phyloP scores from a whole-genome alignment of 306 rosid genomes.

The Carpinus viminea region DNA sequence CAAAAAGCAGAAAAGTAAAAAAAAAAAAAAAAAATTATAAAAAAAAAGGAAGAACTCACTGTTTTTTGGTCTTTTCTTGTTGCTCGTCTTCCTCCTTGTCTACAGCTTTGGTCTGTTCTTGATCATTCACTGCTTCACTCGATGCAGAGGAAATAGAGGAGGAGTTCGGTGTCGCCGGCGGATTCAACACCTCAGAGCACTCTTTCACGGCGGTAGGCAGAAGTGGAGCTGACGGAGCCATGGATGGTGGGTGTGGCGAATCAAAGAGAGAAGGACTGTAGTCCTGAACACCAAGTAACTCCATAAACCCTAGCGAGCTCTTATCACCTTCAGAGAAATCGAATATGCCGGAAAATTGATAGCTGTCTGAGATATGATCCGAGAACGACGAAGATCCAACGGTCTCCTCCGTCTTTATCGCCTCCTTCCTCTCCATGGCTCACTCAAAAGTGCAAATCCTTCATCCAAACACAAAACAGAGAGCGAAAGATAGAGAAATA shows the following conservation, averaged over 20 bases:
- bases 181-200: conserved; percentile 50
- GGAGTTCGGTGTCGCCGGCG: conserved; percentile 77
- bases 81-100: conserved; percentile 40
- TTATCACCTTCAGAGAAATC: conserved; percentile 54
- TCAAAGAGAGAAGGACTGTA: conserved; percentile 45
- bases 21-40: background rate
- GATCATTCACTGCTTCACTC: conserved; percentile 57
- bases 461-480: conserved; percentile 18
- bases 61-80: conserved; percentile 45
- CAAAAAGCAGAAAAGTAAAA: background rate
- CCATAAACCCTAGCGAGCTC: conserved; percentile 76
- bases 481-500: conserved; percentile 2
- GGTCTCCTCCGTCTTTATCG: conserved; percentile 43
- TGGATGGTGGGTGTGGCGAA: conserved; percentile 36
- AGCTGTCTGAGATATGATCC: conserved; percentile 21
- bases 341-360: conserved; percentile 37
- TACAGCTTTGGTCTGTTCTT: conserved; percentile 41
- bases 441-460: conserved; percentile 23
- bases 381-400: conserved; percentile 41
- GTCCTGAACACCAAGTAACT: conserved; percentile 58
- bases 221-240: conserved; percentile 27
- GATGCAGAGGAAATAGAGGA: conserved; percentile 86
- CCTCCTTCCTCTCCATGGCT: conserved; percentile 55
- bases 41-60: conserved; percentile 39
- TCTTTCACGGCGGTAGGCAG: conserved; percentile 33